Conservation (phyloP, 495 filamentous ascomycete genomes). For the Xylaria curta region DNA sequence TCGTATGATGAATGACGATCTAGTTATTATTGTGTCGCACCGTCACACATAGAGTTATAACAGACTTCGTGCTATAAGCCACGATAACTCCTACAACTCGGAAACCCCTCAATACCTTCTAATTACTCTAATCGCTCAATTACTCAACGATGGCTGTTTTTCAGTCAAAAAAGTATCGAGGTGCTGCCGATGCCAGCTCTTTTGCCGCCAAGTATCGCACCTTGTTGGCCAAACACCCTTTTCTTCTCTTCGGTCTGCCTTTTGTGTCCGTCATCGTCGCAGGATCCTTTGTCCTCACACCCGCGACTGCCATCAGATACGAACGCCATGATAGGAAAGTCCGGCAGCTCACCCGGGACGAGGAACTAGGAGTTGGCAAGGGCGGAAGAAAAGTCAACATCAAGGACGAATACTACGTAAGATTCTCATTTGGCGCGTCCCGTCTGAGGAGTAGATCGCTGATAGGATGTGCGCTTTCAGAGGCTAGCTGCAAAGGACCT, state of each 20-base stretch:
- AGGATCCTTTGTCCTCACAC: constrained; percentile 91
- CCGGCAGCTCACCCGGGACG: constrained; percentile 78
- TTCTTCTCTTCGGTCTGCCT: constrained; percentile 93
- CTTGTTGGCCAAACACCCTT: constrained; percentile 74
- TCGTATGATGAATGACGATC: too few relatives aligned
- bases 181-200: constrained; percentile 62
- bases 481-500: constrained; percentile 88
- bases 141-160: constrained; percentile 74
- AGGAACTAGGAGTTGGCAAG: constrained; percentile 80
- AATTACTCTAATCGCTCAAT: neutral
- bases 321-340: constrained; percentile 90
- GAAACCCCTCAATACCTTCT: neutral
- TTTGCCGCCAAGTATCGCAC: constrained; percentile 78
- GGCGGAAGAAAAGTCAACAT: constrained; percentile 75
- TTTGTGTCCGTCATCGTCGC: constrained; percentile 93
- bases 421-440: constrained; percentile 40
- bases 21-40: too few relatives aligned
- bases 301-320: constrained; percentile 90
- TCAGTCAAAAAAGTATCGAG: constrained; percentile 72
- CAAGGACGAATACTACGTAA: constrained; percentile 92
- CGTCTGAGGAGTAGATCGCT: constrained; percentile 17
- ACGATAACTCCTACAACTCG: neutral
- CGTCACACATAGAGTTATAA: neutral
- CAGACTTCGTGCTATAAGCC: neutral
- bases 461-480: constrained; percentile 49